Conservation (phyloP, 768 basidiomycete species). For the Pholiota molesta region DNA sequence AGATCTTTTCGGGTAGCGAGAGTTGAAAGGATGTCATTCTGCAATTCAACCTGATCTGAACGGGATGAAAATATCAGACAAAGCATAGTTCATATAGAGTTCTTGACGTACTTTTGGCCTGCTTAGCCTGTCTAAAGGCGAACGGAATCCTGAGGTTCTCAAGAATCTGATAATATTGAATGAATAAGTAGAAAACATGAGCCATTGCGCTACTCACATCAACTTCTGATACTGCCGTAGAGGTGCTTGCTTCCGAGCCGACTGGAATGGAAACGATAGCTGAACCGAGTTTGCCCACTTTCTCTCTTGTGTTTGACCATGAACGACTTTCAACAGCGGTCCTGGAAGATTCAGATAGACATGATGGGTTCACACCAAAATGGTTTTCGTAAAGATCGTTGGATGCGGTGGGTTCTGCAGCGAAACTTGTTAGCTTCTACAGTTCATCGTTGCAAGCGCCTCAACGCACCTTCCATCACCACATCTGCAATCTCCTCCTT, state of each 20-base stretch:
- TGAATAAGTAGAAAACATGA: neutral
- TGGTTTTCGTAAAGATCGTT: slow-evolving; percentile 69
- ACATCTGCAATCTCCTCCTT: slow-evolving; percentile 27
- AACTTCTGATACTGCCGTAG: slow-evolving; percentile 31
- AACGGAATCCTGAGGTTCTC: slow-evolving; percentile 62
- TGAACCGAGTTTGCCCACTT: slow-evolving; percentile 60
- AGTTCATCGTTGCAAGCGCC: neutral
- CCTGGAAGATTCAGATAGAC: slow-evolving; percentile 52
- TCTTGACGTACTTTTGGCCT: slow-evolving; percentile 49
- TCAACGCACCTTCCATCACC: slow-evolving; percentile 31
- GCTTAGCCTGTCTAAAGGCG: slow-evolving; percentile 52
- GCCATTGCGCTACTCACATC: slow-evolving; percentile 30
- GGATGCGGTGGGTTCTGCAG: slow-evolving; percentile 13
- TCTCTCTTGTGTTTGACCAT: slow-evolving; percentile 58
- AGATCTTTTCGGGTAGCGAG: slow-evolving; percentile 76
- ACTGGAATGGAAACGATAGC: slow-evolving; percentile 53
- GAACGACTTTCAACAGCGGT: slow-evolving; percentile 52
- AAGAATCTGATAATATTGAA: slow-evolving; percentile 44
- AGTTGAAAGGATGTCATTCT: slow-evolving; percentile 68
- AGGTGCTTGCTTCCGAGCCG: slow-evolving; percentile 32
- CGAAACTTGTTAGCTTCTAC: neutral
- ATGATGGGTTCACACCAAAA: slow-evolving; percentile 64
- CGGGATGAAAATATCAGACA: neutral
- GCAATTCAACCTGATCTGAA: slow-evolving; percentile 54
- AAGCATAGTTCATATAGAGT: neutral